Evolutionary conservation across 2,329 filamentous ascomycete genomes (phyloP).

Genomic region (Microsporum ferrugineum): DNA sequence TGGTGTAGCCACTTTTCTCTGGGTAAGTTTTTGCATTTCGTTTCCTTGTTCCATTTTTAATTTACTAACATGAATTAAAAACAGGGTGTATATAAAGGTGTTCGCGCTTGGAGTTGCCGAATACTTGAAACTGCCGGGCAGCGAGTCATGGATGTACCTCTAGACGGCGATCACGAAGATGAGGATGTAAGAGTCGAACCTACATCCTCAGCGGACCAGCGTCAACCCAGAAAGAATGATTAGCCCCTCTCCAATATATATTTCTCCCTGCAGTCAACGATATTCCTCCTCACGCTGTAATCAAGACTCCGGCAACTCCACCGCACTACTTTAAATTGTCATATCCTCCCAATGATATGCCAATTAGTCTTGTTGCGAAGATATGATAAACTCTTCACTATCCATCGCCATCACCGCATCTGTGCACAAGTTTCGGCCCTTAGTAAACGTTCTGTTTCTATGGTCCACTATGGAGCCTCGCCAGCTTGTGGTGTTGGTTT

Average conservation of each 20-base stretch:
- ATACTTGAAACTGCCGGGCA: conserved; percentile 69
- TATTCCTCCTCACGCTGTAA: background rate
- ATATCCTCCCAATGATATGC: conserved; percentile 71
- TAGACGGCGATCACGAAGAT: conserved; percentile 45
- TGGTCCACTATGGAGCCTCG: background rate
- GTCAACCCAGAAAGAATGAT: conserved; percentile 19
- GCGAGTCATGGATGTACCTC: conserved; percentile 62
- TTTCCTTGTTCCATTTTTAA: background rate
- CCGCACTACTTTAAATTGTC: conserved; percentile 97
- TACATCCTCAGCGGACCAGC: conserved; percentile 5
- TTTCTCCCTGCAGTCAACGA: background rate
- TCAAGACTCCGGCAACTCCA: background rate
- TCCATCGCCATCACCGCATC: conserved; percentile 18
- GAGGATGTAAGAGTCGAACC: conserved; percentile 22
- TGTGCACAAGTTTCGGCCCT: background rate
- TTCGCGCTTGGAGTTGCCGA: conserved; percentile 59
- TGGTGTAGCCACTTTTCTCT: conserved; percentile 68
- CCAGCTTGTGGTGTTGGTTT: background rate
- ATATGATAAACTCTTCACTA: conserved; percentile 39
- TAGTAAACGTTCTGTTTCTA: conserved; percentile 3
- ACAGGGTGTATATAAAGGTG: conserved; percentile 69
- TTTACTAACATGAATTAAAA: background rate
- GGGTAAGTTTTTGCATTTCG: conserved; percentile 40
- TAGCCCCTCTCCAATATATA: conserved; percentile 10
- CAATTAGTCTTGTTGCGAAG: conserved; percentile 96